Percentiles rank a stretch among this genome's conserved stretches.
Conservation (phyloP, 345 rosid genomes). For the Hypericum androsaemum region DNA sequence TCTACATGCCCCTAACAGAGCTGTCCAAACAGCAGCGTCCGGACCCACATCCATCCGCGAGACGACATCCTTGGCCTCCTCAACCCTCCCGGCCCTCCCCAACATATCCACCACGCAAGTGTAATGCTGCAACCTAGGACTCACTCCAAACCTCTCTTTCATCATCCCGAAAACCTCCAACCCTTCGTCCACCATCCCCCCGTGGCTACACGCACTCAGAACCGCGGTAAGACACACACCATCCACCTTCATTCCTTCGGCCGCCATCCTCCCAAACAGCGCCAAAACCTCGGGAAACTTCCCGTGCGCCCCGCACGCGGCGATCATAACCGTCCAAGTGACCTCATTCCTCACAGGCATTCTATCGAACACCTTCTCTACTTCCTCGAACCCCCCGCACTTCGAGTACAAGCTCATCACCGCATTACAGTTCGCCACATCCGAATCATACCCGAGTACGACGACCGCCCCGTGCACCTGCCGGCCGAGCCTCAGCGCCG, state of each 20-base stretch:
- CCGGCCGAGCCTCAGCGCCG: conserved; percentile 15
- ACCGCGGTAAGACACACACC: conserved; percentile 19
- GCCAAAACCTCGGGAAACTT: conserved; percentile 13
- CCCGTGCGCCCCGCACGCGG: conserved; percentile 24
- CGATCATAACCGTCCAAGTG: conserved; percentile 25
- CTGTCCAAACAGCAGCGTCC: conserved; percentile 22
- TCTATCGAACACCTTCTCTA: conserved; percentile 24
- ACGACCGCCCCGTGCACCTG: conserved; percentile 22
- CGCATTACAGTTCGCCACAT: conserved; percentile 23
- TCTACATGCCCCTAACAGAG: conserved; percentile 16
- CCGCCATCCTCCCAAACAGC: conserved; percentile 29
- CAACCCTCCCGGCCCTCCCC: conserved; percentile 25
- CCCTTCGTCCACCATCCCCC: conserved; percentile 27
- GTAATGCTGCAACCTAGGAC: conserved; percentile 26
- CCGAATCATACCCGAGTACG: conserved; percentile 19
- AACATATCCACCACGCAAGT: conserved; percentile 32
- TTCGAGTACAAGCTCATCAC: conserved; percentile 23
- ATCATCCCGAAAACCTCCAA: conserved; percentile 19
- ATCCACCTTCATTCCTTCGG: conserved; percentile 17
- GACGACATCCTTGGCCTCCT: conserved; percentile 27
- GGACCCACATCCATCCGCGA: conserved; percentile 20
- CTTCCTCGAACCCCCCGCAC: conserved; percentile 22
- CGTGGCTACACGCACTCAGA: conserved; percentile 28
- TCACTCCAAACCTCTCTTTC: conserved; percentile 23
- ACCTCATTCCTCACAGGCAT: conserved; percentile 25